Percentiles rank a stretch among this genome's conserved stretches.
Conservation (phyloP, 2,329 filamentous ascomycete species). For the Ceratocystis alfenasii region DNA sequence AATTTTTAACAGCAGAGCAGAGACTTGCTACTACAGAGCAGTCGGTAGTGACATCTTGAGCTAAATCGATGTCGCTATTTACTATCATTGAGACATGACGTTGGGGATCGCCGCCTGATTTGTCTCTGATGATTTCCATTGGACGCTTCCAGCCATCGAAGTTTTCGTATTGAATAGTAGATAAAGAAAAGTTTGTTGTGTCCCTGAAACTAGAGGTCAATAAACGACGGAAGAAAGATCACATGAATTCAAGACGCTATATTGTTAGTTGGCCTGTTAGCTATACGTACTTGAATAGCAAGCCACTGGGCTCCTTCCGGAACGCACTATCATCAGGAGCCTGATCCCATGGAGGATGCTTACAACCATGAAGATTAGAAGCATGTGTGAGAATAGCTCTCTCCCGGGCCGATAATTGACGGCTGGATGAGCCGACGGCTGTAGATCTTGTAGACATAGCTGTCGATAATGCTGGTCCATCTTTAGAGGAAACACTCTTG, state of each 20-base stretch:
- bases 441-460: not conserved
- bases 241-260: not conserved
- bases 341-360: conserved; percentile 75
- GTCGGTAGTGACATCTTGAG: conserved; percentile 91
- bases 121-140: conserved; percentile 33
- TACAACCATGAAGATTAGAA: conserved; percentile 68
- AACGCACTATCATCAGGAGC: conserved; percentile 54
- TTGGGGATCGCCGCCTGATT: conserved; percentile 19
- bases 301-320: conserved; percentile 34
- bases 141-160: conserved; percentile 78
- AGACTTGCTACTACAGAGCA: conserved; percentile 95
- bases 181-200: conserved; percentile 56
- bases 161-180: conserved; percentile 58
- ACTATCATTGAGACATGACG: conserved; percentile 50
- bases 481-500: conserved; percentile 36
- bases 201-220: conserved; percentile 43
- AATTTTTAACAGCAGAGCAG: conserved; percentile 64
- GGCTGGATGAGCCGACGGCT: conserved; percentile 27
- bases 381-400: conserved; percentile 64
- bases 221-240: not conserved
- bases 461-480: not conserved
- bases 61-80: conserved; percentile 58
- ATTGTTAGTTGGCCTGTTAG: conserved; percentile 24
- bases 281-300: conserved; percentile 49
- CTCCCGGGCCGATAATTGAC: conserved; percentile 56